Percentiles rank a stretch among this genome's conserved stretches.
phyloP scores from a whole-genome alignment of 2,329 filamentous ascomycete genomes.

The Verticillium zaregamsianum region DNA sequence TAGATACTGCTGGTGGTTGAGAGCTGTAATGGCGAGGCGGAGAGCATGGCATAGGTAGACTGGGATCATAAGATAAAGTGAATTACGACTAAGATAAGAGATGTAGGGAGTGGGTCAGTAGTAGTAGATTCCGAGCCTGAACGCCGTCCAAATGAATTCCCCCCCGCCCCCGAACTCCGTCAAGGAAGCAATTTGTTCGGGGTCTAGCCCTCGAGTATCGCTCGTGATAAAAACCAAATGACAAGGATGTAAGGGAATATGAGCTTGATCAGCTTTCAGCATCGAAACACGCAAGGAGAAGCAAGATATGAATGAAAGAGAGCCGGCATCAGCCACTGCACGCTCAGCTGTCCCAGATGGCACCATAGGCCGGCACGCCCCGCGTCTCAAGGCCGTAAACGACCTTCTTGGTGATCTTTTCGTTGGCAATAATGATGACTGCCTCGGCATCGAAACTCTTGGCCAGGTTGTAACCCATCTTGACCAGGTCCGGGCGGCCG shows the following conservation, averaged over 20 bases:
- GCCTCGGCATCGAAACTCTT: conserved; percentile 59
- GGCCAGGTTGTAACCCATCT: conserved; percentile 46
- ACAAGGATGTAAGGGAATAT: not conserved
- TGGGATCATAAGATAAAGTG: not conserved
- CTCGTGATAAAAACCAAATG: not conserved
- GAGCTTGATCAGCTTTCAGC: not conserved
- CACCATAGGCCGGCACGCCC: conserved; percentile 65
- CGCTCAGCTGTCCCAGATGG: conserved; percentile 61
- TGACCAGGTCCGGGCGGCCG: conserved; percentile 55
- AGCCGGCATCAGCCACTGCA: not conserved
- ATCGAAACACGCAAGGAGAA: not conserved
- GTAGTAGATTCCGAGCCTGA: not conserved
- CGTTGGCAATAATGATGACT: conserved; percentile 70
- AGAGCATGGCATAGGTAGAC: not conserved
- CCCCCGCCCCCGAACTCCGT: not conserved
- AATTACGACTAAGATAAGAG: not conserved
- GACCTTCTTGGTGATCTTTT: conserved; percentile 60
- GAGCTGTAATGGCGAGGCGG: no score
- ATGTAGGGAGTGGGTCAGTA: not conserved
- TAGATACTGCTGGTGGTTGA: not conserved
- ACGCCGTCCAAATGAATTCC: not conserved
- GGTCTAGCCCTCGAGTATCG: not conserved
- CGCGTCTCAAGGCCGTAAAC: conserved; percentile 65
- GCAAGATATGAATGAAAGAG: not conserved
- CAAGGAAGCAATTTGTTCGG: not conserved